phyloP scores from a whole-genome alignment of 371 early-diverging fungal genomes.

The Apophysomyces trapeziformis region DNA sequence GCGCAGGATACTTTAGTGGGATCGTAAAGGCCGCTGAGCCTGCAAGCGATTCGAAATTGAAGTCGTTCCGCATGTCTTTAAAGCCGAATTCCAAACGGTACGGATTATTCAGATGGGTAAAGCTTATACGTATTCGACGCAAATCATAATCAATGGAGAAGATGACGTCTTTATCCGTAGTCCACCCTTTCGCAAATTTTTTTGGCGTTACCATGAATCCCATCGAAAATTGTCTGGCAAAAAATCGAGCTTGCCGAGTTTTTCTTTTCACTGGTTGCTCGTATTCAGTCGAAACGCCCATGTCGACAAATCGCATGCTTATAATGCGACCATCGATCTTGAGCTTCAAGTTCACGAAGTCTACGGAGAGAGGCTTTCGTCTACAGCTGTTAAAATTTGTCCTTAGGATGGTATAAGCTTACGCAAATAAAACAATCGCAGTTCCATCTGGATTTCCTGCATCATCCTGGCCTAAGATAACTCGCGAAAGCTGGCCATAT shows the following conservation, averaged over 20 bases:
- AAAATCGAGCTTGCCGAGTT: neutral
- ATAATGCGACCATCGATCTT: slow-evolving; percentile 23
- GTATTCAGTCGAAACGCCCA: neutral
- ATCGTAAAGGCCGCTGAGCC: slow-evolving; percentile 21
- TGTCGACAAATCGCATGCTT: slow-evolving; percentile 12
- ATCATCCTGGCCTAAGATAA: slow-evolving; percentile 22
- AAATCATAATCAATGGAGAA: slow-evolving; percentile 31
- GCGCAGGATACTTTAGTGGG: slow-evolving; percentile 10
- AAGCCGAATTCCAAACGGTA: slow-evolving; percentile 30
- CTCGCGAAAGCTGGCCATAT: slow-evolving; percentile 20
- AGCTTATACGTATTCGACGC: slow-evolving; percentile 30
- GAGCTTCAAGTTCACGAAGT: slow-evolving; percentile 13
- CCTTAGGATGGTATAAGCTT: neutral
- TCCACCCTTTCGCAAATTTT: slow-evolving; percentile 36
- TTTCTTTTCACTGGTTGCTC: slow-evolving; percentile 1
- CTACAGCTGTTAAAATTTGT: slow-evolving; percentile 5
- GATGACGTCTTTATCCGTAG: slow-evolving; percentile 22
- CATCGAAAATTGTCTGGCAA: slow-evolving; percentile 18
- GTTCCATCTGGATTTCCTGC: slow-evolving; percentile 17
- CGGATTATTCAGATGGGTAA: slow-evolving; percentile 19
- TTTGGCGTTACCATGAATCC: slow-evolving; percentile 24
- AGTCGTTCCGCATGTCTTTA: slow-evolving; percentile 23
- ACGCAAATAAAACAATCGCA: slow-evolving; percentile 26
- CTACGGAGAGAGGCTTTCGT: slow-evolving; percentile 6
- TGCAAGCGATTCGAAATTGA: slow-evolving; percentile 25